Percentiles rank a stretch among this genome's conserved stretches.
phyloP scores from a whole-genome alignment of 352 stramenopile genomes.

The Chrysophaeum taylorii region DNA sequence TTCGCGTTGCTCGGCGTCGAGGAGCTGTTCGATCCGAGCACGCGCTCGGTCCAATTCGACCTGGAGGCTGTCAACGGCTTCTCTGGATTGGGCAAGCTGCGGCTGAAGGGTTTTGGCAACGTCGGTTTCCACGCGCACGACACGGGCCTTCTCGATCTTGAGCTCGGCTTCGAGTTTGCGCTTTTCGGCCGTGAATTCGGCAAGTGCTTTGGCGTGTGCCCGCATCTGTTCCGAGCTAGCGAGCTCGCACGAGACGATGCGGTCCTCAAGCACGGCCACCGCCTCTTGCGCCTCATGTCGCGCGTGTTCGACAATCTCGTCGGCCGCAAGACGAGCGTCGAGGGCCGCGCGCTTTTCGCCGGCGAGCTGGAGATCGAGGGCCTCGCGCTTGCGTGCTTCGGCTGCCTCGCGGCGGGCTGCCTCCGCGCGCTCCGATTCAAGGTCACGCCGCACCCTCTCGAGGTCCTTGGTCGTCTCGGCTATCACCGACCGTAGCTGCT shows the following conservation, averaged over 20 bases:
- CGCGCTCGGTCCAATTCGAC: background rate
- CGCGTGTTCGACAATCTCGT: background rate
- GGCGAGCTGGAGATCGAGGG: background rate
- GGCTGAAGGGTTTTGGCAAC: background rate
- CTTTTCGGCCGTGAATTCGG: constrained; percentile 13
- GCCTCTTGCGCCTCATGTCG: background rate
- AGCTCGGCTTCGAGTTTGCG: constrained; percentile 24
- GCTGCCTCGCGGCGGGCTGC: background rate
- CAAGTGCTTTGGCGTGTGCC: constrained; percentile 15
- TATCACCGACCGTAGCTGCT: too few relatives aligned
- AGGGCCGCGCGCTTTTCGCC: background rate
- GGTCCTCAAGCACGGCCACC: constrained; percentile 7
- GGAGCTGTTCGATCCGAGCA: background rate
- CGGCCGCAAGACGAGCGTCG: background rate
- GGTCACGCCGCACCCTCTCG: background rate
- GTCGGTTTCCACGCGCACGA: background rate
- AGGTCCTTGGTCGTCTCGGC: too few relatives aligned
- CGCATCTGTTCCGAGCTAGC: background rate
- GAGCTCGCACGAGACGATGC: constrained; percentile 16
- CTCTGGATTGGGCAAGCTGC: background rate
- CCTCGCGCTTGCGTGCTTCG: background rate
- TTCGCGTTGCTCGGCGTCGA: background rate
- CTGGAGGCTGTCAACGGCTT: background rate
- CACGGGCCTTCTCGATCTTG: background rate
- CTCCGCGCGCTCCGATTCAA: constrained; percentile 23